Evolutionary conservation across 345 rosid species (phyloP), one percentile per base, ranked within the genome.

Genomic region (Murraya koenigii): DNA sequence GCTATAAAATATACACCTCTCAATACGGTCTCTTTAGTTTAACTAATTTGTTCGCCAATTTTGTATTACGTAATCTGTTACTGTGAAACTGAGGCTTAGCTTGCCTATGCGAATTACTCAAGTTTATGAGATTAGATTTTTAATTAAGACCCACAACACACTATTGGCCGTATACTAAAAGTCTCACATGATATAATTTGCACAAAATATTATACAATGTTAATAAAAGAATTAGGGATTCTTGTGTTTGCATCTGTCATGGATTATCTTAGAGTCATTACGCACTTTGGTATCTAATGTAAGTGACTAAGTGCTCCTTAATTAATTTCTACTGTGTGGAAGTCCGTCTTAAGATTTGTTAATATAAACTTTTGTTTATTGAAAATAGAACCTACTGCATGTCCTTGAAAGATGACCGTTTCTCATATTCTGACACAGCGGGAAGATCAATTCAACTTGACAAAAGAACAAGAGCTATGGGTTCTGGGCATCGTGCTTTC

Each of bases 191-290:
- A 9, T 39, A 39, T 39, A 39, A 10, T 39, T 10, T 39, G 47
- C 13, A 39, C 14, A 39, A 9, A 9, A 39, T 8, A 39, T 39
- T 10, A 39, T 2, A 10, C 2, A 10, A 9, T 9, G 9, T 41
- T 41, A 10, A 9, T 41, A 2, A 2, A 9, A 41, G 9, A 9
- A 41, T 39, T n/a, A n/a, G 47, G 99, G 58, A 92, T 96, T 84
- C 97, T 96, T 75, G 99, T 94, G 67, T 96, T 96, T 88, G 99
- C 99, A 75, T 96, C 98, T 70, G 98, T 94, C 71, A 96, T 96
- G 99, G 85, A 96, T 96, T 73, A 96, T 96, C 81, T 80, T 94
- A 91, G 99, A 96, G 87, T 96, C 98, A 28, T 47, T 86, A 11
- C 97, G 88, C 61, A 87, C 91, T 15, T 81, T 96, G 88, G 7